Conservation (phyloP, 495 filamentous ascomycete genomes). For the Penicillium dipodomyicola region DNA sequence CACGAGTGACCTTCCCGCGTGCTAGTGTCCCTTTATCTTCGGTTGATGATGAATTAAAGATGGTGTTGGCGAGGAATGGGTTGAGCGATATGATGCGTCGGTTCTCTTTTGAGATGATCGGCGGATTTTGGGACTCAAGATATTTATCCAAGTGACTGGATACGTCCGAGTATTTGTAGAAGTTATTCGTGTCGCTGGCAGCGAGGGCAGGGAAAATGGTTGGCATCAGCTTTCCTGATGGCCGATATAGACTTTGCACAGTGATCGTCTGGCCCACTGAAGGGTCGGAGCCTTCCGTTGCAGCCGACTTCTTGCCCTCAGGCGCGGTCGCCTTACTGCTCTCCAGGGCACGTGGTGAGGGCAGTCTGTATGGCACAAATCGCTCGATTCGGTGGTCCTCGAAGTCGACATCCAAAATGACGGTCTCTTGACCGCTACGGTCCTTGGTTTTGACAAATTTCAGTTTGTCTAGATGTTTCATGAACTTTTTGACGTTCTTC, state of each 20-base stretch:
- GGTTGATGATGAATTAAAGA: constrained; percentile 51
- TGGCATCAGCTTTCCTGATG: constrained; percentile 56
- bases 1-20: constrained; percentile 59
- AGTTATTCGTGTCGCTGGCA: constrained; percentile 46
- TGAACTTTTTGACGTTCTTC: constrained; percentile 73
- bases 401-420: constrained; percentile 68
- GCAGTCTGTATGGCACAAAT: constrained; percentile 65
- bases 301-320: constrained; percentile 43
- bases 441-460: constrained; percentile 64
- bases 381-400: constrained; percentile 49
- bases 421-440: constrained; percentile 61
- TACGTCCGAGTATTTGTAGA: constrained; percentile 51
- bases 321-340: constrained; percentile 30
- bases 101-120: constrained; percentile 56
- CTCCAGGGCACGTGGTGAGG: constrained; percentile 41
- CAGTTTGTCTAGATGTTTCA: constrained; percentile 67
- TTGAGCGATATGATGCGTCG: constrained; percentile 63
- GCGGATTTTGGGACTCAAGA: constrained; percentile 51
- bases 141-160: constrained; percentile 45
- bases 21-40: constrained; percentile 58
- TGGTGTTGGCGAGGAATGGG: constrained; percentile 59
- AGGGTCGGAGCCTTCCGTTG: constrained; percentile 41
- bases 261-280: constrained; percentile 58
- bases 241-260: constrained; percentile 52
- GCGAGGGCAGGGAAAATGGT: constrained; percentile 50